phyloP scores from a whole-genome alignment of 495 filamentous ascomycete species.

The Tuber melanosporum region DNA sequence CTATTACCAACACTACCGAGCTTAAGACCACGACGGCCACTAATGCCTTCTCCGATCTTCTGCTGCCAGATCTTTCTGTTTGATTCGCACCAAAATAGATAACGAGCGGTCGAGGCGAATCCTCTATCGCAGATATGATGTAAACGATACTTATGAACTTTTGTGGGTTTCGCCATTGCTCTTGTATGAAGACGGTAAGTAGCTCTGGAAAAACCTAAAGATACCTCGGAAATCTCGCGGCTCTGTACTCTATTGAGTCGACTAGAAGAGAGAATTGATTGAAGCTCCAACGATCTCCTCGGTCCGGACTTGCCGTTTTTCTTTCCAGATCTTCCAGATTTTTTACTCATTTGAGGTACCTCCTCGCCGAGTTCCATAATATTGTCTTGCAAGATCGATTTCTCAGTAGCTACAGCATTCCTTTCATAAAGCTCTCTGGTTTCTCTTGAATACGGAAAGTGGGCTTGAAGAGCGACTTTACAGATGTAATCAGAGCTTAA shows the following conservation, averaged over 20 bases:
- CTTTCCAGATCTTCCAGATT: slow-evolving; percentile 19
- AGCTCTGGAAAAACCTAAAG: slow-evolving; percentile 29
- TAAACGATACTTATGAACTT: slow-evolving; percentile 37
- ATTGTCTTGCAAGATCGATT: neutral
- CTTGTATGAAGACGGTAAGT: slow-evolving; percentile 37
- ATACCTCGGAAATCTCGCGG: slow-evolving; percentile 17
- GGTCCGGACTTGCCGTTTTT: slow-evolving; percentile 14
- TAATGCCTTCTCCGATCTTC: slow-evolving; percentile 37
- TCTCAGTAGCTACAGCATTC: slow-evolving; percentile 25
- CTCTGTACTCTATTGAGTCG: slow-evolving; percentile 8
- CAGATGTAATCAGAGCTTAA: slow-evolving; percentile 37
- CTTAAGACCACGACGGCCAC: slow-evolving; percentile 34
- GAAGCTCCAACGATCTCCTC: slow-evolving; percentile 19
- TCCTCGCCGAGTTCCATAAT: slow-evolving; percentile 9
- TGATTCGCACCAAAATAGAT: slow-evolving; percentile 39
- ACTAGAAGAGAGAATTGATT: slow-evolving; percentile 19
- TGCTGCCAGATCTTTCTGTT: slow-evolving; percentile 39
- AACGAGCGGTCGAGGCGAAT: slow-evolving; percentile 30
- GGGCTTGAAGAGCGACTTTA: slow-evolving; percentile 34
- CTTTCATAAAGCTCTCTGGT: slow-evolving; percentile 30
- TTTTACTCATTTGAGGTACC: slow-evolving; percentile 17
- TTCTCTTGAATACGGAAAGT: slow-evolving; percentile 35
- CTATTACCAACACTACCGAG: slow-evolving; percentile 34
- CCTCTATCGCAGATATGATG: slow-evolving; percentile 35
- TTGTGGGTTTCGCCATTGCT: slow-evolving; percentile 35